phyloP scores from a whole-genome alignment of 495 filamentous ascomycete genomes.

The Bombardia bombarda region DNA sequence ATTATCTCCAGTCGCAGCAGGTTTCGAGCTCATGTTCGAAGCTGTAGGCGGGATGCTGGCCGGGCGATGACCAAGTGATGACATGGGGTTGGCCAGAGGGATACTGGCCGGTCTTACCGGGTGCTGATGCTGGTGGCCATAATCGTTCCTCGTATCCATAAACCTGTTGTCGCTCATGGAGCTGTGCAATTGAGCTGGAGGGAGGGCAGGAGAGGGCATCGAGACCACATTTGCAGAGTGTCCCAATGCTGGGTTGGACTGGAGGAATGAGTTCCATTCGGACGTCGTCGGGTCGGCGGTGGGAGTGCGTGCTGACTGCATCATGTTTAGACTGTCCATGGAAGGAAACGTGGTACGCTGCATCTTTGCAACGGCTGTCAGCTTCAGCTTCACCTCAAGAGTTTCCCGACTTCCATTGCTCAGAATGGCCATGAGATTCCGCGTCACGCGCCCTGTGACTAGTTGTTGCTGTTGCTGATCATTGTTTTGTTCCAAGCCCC shows the following conservation, averaged over 20 bases:
- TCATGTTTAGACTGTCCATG: constrained; percentile 14
- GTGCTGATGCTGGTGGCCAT: constrained; percentile 5
- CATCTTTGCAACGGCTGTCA: constrained; percentile 73
- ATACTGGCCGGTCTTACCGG: constrained; percentile 16
- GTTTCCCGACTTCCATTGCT: constrained; percentile 79
- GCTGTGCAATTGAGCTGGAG: constrained; percentile 12
- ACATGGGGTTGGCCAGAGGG: constrained; percentile 8
- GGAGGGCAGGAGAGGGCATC: constrained; percentile 22
- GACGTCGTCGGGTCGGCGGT: constrained; percentile 29
- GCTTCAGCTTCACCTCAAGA: constrained; percentile 84
- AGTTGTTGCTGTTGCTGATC: constrained; percentile 54
- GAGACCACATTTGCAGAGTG: constrained; percentile 20
- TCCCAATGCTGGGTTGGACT: constrained; percentile 31
- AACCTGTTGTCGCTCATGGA: constrained; percentile 8
- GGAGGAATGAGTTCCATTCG: constrained; percentile 44
- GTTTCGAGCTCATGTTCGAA: constrained; percentile 1
- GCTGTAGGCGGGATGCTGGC: constrained; percentile 3
- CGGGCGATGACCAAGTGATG: constrained; percentile 2
- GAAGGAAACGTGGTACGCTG: constrained; percentile 32
- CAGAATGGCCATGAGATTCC: constrained; percentile 75
- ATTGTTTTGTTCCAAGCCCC: constrained; percentile 54
- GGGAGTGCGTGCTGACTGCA: constrained; percentile 19
- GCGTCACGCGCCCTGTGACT: constrained; percentile 84
- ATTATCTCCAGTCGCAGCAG: constrained; percentile 8
- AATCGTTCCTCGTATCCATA: constrained; percentile 14